Conservation (phyloP, 352 stramenopile genomes). For the Phytophthora idaei region DNA sequence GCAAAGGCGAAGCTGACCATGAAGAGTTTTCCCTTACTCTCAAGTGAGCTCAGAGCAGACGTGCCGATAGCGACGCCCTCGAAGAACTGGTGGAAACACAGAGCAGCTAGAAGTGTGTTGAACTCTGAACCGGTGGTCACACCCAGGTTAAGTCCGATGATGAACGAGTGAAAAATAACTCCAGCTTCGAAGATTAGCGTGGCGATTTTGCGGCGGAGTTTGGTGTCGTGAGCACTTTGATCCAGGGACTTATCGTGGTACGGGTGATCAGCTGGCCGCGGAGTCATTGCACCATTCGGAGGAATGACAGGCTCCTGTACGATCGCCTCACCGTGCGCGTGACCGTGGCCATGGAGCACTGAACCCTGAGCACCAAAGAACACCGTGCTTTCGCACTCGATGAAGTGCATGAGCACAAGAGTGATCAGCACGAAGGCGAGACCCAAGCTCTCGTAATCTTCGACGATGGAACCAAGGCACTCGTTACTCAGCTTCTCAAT, state of each 20-base stretch:
- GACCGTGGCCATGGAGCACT: constrained; percentile 38
- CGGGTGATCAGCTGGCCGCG: constrained; percentile 18
- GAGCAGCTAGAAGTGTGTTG: constrained; percentile 61
- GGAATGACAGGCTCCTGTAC: constrained; percentile 24
- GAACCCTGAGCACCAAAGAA: constrained; percentile 47
- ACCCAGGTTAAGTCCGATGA: constrained; percentile 68
- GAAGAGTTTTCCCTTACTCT: constrained; percentile 47
- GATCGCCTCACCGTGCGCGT: constrained; percentile 30
- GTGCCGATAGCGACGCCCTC: constrained; percentile 66
- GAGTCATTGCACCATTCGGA: constrained; percentile 19
- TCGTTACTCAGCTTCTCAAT: constrained; percentile 62
- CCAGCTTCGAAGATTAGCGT: constrained; percentile 60
- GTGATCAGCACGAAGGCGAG: constrained; percentile 66
- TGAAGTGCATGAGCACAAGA: constrained; percentile 67
- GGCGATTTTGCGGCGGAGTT: constrained; percentile 46
- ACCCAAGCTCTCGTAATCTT: constrained; percentile 59
- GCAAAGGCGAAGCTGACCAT: constrained; percentile 58
- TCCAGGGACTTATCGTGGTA: constrained; percentile 24
- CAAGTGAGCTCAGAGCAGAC: constrained; percentile 45
- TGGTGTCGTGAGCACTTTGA: constrained; percentile 11
- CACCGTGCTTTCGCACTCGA: constrained; percentile 66
- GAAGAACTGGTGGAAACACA: constrained; percentile 85
- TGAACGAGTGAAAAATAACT: constrained; percentile 72
- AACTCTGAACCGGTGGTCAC: constrained; percentile 55
- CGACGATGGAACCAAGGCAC: constrained; percentile 54